Conservation (phyloP, 2,329 filamentous ascomycete genomes). For the Calonectria naviculata region DNA sequence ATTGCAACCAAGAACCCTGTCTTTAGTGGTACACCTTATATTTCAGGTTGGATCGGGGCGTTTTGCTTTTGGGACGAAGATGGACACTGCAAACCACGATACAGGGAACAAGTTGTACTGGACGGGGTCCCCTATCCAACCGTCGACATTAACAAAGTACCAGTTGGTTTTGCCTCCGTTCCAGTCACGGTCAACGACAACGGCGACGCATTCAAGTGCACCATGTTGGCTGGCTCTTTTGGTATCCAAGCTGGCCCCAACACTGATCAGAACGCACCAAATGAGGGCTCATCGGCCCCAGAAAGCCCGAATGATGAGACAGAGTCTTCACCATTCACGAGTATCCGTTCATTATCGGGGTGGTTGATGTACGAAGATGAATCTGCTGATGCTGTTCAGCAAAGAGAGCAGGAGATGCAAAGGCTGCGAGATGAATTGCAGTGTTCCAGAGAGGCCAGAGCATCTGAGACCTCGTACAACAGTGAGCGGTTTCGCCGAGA, state of each 20-base stretch:
- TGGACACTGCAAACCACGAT: background rate
- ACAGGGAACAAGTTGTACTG: background rate
- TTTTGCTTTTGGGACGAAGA: slow-evolving; percentile 31
- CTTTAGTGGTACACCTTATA: background rate
- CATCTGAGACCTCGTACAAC: too few species aligned
- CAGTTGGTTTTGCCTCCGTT: slow-evolving; percentile 20
- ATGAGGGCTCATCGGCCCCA: too few species aligned
- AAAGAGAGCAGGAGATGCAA: background rate
- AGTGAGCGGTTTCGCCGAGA: too few species aligned
- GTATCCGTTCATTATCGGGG: background rate
- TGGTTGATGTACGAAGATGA: background rate
- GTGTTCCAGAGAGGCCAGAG: background rate
- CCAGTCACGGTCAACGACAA: slow-evolving; percentile 26
- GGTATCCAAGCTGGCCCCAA: slow-evolving; percentile 15
- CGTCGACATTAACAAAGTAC: slow-evolving; percentile 3
- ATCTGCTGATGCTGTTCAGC: background rate
- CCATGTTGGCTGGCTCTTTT: slow-evolving; percentile 31
- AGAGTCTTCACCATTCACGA: too few species aligned
- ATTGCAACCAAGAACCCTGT: slow-evolving; percentile 8
- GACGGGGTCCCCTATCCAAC: slow-evolving; percentile 9
- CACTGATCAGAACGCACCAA: background rate
- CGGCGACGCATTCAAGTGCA: background rate
- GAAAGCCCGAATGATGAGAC: background rate
- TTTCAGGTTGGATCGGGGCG: slow-evolving; percentile 29
- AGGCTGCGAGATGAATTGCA: background rate